Evolutionary conservation across 306 rosid genomes (phyloP).

Genomic region (Comarum palustre): DNA sequence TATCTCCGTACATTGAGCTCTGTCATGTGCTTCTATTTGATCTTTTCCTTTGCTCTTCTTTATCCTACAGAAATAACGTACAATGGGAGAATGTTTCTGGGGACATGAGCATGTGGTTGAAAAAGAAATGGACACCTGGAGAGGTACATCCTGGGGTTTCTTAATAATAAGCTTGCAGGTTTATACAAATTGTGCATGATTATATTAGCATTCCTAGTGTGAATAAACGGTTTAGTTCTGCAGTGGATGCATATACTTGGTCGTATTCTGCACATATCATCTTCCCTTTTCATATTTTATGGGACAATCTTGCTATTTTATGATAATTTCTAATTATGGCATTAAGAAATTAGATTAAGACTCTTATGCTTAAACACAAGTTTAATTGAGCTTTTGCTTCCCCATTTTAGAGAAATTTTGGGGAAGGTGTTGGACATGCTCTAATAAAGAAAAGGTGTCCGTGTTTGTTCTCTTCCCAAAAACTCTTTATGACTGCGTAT

Average conservation of each 20-base stretch:
- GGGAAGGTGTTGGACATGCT: too few species aligned
- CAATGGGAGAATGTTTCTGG: conserved; percentile 39
- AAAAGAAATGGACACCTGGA: conserved; percentile 81
- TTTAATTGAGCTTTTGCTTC: too few species aligned
- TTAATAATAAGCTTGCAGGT: not conserved
- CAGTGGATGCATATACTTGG: not conserved
- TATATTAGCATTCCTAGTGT: not conserved
- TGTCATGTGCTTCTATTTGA: not conserved
- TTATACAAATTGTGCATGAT: not conserved
- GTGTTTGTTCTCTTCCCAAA: not conserved
- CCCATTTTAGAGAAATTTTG: too few species aligned
- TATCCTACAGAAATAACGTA: conserved; percentile 45
- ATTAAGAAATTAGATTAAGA: not conserved
- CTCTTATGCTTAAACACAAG: conserved; percentile 1
- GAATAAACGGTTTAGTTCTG: not conserved
- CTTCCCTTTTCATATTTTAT: not conserved
- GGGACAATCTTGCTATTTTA: not conserved
- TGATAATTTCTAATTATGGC: not conserved
- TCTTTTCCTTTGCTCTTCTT: not conserved
- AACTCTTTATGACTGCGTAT: not conserved
- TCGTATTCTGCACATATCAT: not conserved
- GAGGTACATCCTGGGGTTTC: conserved; percentile 47
- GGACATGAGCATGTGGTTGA: conserved; percentile 60
- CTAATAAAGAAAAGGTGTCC: too few species aligned
- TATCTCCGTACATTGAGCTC: not conserved